Conservation (phyloP, 2,329 filamentous ascomycete species). For the Lachnellula hyalina region DNA sequence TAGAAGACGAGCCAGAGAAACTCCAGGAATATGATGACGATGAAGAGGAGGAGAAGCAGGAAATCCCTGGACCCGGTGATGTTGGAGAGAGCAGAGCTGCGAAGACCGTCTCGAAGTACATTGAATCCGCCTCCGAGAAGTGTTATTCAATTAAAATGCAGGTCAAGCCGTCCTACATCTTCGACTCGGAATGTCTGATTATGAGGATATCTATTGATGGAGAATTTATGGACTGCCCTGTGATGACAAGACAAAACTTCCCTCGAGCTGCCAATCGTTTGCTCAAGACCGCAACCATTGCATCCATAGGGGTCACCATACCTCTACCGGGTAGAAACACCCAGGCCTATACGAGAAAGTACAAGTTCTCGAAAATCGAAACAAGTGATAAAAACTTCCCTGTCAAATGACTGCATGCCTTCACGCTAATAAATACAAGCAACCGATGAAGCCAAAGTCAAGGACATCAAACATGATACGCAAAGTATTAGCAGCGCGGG, state of each 20-base stretch:
- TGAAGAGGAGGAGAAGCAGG: background rate
- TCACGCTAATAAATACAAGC: background rate
- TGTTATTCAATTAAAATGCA: background rate
- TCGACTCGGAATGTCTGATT: background rate
- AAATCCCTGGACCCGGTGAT: background rate
- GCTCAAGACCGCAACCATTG: too few species aligned
- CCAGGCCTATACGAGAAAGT: background rate
- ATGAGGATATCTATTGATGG: background rate
- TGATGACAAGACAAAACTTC: too few species aligned
- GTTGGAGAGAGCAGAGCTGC: background rate
- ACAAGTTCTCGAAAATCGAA: conserved; percentile 10
- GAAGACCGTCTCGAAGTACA: background rate
- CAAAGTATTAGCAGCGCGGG: conserved; percentile 4
- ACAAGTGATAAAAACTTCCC: background rate
- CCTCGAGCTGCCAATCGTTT: background rate
- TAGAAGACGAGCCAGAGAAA: background rate
- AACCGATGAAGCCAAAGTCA: background rate
- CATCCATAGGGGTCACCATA: background rate
- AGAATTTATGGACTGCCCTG: too few species aligned
- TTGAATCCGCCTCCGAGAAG: background rate
- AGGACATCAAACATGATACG: conserved; percentile 5
- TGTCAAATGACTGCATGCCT: background rate
- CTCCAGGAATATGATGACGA: conserved; percentile 4
- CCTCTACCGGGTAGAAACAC: background rate
- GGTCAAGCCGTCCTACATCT: background rate